Evolutionary conservation across 2,329 filamentous ascomycete species (phyloP).

Genomic region (Annulohypoxylon truncatum): DNA sequence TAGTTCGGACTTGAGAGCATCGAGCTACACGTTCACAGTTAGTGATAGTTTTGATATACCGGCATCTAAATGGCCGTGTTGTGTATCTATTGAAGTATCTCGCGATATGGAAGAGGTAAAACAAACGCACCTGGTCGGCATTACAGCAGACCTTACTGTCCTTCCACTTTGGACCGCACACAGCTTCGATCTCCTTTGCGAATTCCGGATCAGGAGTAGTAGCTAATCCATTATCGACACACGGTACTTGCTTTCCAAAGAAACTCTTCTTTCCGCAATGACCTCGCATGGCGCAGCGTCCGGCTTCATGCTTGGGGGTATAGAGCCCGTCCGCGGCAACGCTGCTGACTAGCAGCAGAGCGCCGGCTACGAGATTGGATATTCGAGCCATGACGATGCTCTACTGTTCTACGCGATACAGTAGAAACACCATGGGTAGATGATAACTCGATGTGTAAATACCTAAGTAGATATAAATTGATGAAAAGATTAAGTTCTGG

Average conservation of each 20-base stretch:
- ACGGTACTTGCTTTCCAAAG: slow-evolving; percentile 90
- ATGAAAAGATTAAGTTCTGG: slow-evolving; percentile 12
- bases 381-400: slow-evolving; percentile 54
- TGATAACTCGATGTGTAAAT: not conserved
- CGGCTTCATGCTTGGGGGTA: slow-evolving; percentile 80
- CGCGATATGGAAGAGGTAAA: not conserved
- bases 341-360: slow-evolving; percentile 50
- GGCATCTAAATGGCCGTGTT: not conserved
- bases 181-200: slow-evolving; percentile 80
- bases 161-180: slow-evolving; percentile 91
- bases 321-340: slow-evolving; percentile 49
- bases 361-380: slow-evolving; percentile 50
- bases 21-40: slow-evolving; percentile 66
- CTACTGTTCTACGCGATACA: slow-evolving; percentile 33
- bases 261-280: slow-evolving; percentile 92
- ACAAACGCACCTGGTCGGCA: slow-evolving; percentile 73
- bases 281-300: slow-evolving; percentile 89
- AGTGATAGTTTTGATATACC: not conserved
- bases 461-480: slow-evolving; percentile 3
- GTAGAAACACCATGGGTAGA: slow-evolving; percentile 36
- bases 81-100: not conserved
- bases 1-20: slow-evolving; percentile 83
- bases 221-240: slow-evolving; percentile 89
- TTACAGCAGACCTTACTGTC: slow-evolving; percentile 87
- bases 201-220: slow-evolving; percentile 77